These are phyloP conservation scores for Yarrowia hollandica DNA, from an alignment of 805 yeast genomes.

Conservation along the genomic window DNA sequence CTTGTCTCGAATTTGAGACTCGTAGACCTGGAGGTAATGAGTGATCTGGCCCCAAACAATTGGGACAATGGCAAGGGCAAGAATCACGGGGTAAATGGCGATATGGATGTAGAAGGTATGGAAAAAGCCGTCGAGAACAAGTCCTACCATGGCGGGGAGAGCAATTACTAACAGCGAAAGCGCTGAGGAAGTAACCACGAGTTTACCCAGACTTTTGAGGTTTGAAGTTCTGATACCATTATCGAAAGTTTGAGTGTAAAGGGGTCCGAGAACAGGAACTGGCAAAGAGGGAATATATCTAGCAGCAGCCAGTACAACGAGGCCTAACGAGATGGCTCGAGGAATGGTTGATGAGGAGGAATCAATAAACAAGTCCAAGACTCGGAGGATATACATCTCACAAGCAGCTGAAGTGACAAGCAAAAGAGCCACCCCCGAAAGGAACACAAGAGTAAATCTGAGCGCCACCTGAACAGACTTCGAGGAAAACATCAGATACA, in stretches of 20 bases:
- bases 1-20: constrained; percentile 38
- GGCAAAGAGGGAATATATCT: background rate
- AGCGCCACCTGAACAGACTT: background rate
- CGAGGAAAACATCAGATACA: constrained; percentile 17
- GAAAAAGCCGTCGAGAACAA: constrained; percentile 6
- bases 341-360: background rate
- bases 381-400: constrained; percentile 6
- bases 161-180: constrained; percentile 7
- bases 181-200: constrained; percentile 3
- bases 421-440: background rate
- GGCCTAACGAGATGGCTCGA: constrained; percentile 9
- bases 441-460: constrained; percentile 1
- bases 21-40: constrained; percentile 29
- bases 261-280: constrained; percentile 4
- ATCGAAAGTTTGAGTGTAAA: background rate
- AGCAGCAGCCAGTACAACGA: background rate
- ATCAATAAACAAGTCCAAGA: background rate
- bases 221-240: constrained; percentile 1
- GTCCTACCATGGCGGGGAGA: background rate
- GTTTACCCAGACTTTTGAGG: background rate
- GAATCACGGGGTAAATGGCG: constrained; percentile 31
- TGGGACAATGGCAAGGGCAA: constrained; percentile 19
- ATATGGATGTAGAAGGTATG: background rate
- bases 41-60: background rate
- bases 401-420: background rate